These are phyloP conservation scores for Aspergillus olivimuriae DNA, from an alignment of 495 filamentous ascomycete genomes.

Conservation along the genomic window DNA sequence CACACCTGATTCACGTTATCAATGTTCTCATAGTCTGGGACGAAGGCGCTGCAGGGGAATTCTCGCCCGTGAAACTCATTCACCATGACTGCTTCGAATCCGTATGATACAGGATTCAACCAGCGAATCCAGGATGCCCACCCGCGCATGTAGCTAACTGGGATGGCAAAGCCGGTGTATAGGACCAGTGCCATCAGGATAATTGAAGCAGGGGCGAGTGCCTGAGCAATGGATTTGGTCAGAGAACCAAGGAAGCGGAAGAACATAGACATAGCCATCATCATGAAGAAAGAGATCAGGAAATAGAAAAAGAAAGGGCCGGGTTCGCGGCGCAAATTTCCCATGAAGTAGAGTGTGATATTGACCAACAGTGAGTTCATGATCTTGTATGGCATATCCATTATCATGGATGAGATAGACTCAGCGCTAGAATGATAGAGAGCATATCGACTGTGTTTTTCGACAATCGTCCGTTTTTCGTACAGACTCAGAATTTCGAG, in stretches of 20 bases:
- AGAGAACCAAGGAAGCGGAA: constrained; percentile 74
- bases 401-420: constrained; percentile 45
- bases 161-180: constrained; percentile 31
- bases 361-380: constrained; percentile 39
- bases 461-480: constrained; percentile 50
- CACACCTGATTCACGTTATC: constrained; percentile 24
- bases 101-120: constrained; percentile 57
- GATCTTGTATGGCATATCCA: constrained; percentile 50
- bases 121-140: constrained; percentile 44
- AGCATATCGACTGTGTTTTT: constrained; percentile 53
- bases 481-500: constrained; percentile 59
- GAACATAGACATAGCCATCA: constrained; percentile 60
- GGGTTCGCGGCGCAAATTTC: constrained; percentile 46
- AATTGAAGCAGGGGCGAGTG: constrained; percentile 25
- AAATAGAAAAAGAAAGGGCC: constrained; percentile 71
- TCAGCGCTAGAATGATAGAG: constrained; percentile 55
- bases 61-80: constrained; percentile 49
- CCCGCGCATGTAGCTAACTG: constrained; percentile 25
- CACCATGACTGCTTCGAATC: constrained; percentile 30
- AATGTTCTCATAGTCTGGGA: constrained; percentile 26
- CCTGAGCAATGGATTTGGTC: constrained; percentile 58
- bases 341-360: constrained; percentile 47
- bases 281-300: constrained; percentile 56
- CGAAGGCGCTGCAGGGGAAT: constrained; percentile 47
- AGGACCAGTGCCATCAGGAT: constrained; percentile 26